phyloP scores from a whole-genome alignment of 805 yeast genomes.

The Scheffersomyces spartinae region DNA sequence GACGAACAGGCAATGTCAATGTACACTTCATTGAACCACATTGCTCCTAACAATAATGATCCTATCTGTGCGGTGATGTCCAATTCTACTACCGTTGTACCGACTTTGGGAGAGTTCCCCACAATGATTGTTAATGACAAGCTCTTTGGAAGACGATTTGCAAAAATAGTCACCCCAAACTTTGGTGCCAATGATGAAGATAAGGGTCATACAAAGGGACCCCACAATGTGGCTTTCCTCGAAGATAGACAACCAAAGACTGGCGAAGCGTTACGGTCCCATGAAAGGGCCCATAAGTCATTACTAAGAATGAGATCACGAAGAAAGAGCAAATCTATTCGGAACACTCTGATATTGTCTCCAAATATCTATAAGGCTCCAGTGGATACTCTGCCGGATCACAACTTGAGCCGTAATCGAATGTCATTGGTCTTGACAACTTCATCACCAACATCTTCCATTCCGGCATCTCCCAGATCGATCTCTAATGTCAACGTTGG shows the following conservation, averaged over 20 bases:
- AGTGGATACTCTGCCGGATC: too few relatives aligned
- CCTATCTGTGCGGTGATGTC: constrained; percentile 11
- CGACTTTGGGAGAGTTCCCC: constrained; percentile 33
- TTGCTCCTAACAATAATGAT: constrained; percentile 11
- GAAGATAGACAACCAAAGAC: constrained; percentile 18
- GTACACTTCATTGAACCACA: constrained; percentile 40
- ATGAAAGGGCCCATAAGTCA: constrained; percentile 58
- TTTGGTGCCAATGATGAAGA: constrained; percentile 1
- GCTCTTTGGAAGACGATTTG: constrained; percentile 12
- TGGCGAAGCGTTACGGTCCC: constrained; percentile 30
- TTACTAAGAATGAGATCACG: constrained; percentile 48
- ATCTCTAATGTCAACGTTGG: too few relatives aligned
- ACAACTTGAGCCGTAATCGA: too few relatives aligned
- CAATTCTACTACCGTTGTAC: constrained; percentile 16
- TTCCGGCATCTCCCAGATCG: too few relatives aligned
- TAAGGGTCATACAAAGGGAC: too few relatives aligned
- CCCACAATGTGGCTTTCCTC: constrained; percentile 10
- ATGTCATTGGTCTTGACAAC: constrained; percentile 8
- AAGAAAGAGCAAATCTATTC: constrained; percentile 36
- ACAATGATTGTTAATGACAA: constrained; percentile 21
- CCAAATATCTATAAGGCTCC: too few relatives aligned
- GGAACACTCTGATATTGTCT: constrained; percentile 16
- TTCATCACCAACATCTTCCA: constrained; percentile 11
- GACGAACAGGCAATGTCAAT: constrained; percentile 63
- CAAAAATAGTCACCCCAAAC: constrained; percentile 2